Evolutionary conservation across 805 yeast species (phyloP), one percentile per base, ranked within the genome.

Genomic region (Metschnikowia corniflorae): DNA sequence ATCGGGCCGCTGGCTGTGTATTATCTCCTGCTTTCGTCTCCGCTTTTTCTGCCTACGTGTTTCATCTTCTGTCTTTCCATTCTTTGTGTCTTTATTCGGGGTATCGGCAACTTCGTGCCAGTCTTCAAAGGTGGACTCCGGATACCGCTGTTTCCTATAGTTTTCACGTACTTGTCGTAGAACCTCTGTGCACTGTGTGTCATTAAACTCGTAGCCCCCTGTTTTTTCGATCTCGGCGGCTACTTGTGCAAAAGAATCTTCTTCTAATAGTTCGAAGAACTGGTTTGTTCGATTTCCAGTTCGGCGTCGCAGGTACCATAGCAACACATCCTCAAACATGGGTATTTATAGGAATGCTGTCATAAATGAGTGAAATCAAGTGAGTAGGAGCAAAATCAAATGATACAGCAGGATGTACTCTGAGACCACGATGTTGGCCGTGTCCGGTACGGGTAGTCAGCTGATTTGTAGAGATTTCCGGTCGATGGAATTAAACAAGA

Each of bases 51-150:
- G n/a, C n/a, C n/a, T n/a, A n/a, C n/a, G n/a, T n/a, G n/a, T n/a
- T n/a, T n/a, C n/a, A n/a, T n/a, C n/a, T n/a, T n/a, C n/a, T n/a
- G n/a, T n/a, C n/a, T n/a, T n/a, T n/a, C n/a, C n/a, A n/a, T n/a
- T n/a, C n/a, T n/a, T n/a, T n/a, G n/a, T n/a, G n/a, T n/a, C n/a
- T n/a, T n/a, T n/a, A n/a, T n/a, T n/a, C n/a, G n/a, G n/a, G n/a
- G n/a, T n/a, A 21, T 21, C 24, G 12, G 24, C 12, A 10, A n/a
- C 3, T 21, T 21, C 24, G 26, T 31, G 42, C 52, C 52, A 48
- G 22, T 40, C 40, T 31, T 48, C 52, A 23, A 37, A 48, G 2
- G 50, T 46, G 7, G 31, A 42, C 16, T 48, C 43, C 1, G 48
- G 50, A 15, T 35, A 35, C 15, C 21, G 35, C 12, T 46, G 44